Evolutionary conservation across 768 basidiomycete genomes (phyloP), one percentile per base, ranked within the genome.

Genomic region (Hygrocybe coccinea): DNA sequence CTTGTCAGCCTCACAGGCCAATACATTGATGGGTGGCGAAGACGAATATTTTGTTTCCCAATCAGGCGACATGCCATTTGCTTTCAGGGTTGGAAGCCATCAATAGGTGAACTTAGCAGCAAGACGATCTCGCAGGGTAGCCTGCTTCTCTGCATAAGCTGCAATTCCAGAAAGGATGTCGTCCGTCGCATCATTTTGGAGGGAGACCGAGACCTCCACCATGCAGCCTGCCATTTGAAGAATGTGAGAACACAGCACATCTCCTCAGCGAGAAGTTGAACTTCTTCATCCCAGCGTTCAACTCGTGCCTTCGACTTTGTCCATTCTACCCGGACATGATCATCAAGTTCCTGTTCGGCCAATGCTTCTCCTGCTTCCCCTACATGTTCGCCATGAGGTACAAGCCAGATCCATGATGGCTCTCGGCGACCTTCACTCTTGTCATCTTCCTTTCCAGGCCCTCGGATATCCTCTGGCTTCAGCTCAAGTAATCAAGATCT

Each of bases 241-340:
- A 58, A 71, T 6, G 19, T 49, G 1, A 64, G 2, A 0, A 55
- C 36, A 0, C 67, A 56, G 1, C 64, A 45, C 71, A 71, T 71
- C 53, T 71, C 70, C 52, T 69, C 67, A 3, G 50, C 50, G 4
- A 67, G 35, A 0, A 67, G 50, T 2, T 48, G 29, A 11, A 67
- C 43, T 34, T 69, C 68, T 36, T 70, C 69, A 14, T 54, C 25
- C 65, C 65, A 67, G 1, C 68, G 58, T 14, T 58, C 44, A 3
- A 57, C 63, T 17, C 67, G 53, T 0, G 66, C 63, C 0, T 49
- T 57, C 1, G 60, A 55, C 54, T 69, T 70, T 1, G 50, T 44
- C 67, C 67, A 70, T 33, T 69, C 65, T 9, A 70, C 52, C 4
- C 60, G 63, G 8, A 64, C 43, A 22, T 54, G 58, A 58, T 36